phyloP scores from a whole-genome alignment of 441 rosid genomes.

The Populus trichocarpa region DNA sequence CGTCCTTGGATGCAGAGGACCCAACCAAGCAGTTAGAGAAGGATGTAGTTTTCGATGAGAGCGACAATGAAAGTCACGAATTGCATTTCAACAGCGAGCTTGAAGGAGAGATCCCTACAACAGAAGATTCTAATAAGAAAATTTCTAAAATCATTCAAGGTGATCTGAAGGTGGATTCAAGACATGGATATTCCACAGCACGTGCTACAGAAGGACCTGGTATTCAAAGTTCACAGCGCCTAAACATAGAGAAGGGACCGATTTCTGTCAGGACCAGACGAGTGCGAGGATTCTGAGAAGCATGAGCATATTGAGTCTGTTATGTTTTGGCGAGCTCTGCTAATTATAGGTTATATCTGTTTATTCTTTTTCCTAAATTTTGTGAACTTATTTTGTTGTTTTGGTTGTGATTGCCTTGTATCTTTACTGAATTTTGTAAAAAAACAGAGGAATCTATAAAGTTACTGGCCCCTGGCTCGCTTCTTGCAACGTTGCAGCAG shows the following conservation, averaged over 20 bases:
- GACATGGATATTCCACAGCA: constrained; percentile 21
- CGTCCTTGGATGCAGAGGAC: constrained; percentile 36
- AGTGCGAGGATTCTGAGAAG: constrained; percentile 50
- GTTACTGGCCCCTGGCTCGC: constrained; percentile 45
- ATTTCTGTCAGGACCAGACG: constrained; percentile 56
- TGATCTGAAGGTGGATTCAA: constrained; percentile 30
- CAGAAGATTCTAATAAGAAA: constrained; percentile 7
- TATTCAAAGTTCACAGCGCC: constrained; percentile 16
- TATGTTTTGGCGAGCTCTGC: neutral
- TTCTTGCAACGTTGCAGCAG: constrained; percentile 58
- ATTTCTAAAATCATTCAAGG: constrained; percentile 32
- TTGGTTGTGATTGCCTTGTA: neutral
- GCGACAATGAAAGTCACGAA: constrained; percentile 42
- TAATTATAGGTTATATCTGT: neutral
- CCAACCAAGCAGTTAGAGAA: constrained; percentile 49
- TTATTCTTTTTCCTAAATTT: neutral
- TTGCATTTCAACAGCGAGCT: constrained; percentile 8
- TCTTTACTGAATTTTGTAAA: neutral
- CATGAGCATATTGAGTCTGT: neutral
- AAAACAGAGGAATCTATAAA: constrained; percentile 1
- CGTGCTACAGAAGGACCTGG: constrained; percentile 28
- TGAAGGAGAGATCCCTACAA: constrained; percentile 10
- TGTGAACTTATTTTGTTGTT: neutral
- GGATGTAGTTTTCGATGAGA: constrained; percentile 50
- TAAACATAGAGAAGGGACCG: constrained; percentile 40